Evolutionary conservation across 2,329 filamentous ascomycete genomes (phyloP).

Genomic region (Xylaria polymorpha): DNA sequence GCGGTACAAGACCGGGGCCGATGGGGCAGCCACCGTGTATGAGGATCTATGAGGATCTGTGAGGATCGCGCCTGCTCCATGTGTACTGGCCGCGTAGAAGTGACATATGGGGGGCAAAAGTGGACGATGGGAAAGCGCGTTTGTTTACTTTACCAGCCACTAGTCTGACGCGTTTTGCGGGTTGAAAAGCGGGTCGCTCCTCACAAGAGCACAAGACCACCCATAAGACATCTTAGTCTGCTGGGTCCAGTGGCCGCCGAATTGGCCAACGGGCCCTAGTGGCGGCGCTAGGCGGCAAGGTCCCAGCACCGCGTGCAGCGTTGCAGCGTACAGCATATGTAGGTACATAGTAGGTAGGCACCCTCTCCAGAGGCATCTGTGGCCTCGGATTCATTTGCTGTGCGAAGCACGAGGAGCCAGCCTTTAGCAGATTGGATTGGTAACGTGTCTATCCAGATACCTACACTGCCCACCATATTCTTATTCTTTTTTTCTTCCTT

Average conservation of each 20-base stretch:
- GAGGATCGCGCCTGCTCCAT: constrained; percentile 29
- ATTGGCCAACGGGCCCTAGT: constrained; percentile 1
- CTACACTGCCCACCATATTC: no score
- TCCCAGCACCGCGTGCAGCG: constrained; percentile 14
- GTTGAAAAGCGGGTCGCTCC: constrained; percentile 26
- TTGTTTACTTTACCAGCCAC: constrained; percentile 40
- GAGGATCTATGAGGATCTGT: constrained; percentile 18
- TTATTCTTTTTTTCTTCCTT: no score
- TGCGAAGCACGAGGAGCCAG: constrained; percentile 7
- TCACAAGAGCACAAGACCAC: constrained; percentile 17
- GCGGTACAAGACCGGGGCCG: constrained; percentile 34
- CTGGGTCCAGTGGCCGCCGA: not conserved
- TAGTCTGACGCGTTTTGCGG: constrained; percentile 37
- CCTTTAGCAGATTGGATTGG: constrained; percentile 1
- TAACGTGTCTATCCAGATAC: not conserved
- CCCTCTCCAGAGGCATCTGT: constrained; percentile 21
- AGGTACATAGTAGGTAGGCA: not conserved
- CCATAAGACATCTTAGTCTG: constrained; percentile 6
- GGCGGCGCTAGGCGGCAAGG: constrained; percentile 20
- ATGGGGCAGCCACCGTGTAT: constrained; percentile 21
- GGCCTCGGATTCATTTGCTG: constrained; percentile 25
- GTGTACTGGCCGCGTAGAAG: constrained; percentile 34
- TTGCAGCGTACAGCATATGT: constrained; percentile 3
- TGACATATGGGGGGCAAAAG: constrained; percentile 34
- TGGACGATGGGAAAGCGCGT: constrained; percentile 36